Percentiles rank a stretch among this genome's conserved stretches.
Evolutionary conservation across 2,329 filamentous ascomycete genomes (phyloP).

Genomic region (Zymoseptoria brevis): DNA sequence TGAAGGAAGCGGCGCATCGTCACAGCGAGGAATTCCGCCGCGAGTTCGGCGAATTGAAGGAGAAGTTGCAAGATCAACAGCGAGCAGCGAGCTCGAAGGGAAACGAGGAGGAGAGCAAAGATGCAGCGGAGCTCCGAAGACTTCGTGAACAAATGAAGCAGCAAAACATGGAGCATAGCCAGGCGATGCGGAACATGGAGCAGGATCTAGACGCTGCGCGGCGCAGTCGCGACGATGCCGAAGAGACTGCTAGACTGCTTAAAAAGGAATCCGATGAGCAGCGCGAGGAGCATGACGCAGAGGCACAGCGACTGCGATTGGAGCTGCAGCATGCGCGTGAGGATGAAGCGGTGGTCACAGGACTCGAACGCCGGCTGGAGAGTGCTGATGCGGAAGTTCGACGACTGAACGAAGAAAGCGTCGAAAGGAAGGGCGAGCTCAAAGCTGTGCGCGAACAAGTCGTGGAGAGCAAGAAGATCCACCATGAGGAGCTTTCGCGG

Average conservation of each 20-base stretch:
- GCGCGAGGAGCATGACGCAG: constrained; percentile 14
- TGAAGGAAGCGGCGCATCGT: constrained; percentile 19
- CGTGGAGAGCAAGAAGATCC: constrained; percentile 7
- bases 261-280: constrained; percentile 21
- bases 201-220: constrained; percentile 18
- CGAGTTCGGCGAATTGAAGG: constrained; percentile 17
- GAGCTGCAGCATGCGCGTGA: constrained; percentile 16
- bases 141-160: constrained; percentile 15
- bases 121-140: constrained; percentile 15
- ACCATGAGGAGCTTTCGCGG: constrained; percentile 13
- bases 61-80: constrained; percentile 11
- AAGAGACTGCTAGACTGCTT: constrained; percentile 13
- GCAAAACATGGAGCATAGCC: constrained; percentile 9
- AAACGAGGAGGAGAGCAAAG: constrained; percentile 6
- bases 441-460: constrained; percentile 11
- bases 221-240: constrained; percentile 16
- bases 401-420: constrained; percentile 9
- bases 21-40: constrained; percentile 18
- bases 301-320: constrained; percentile 15
- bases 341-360: constrained; percentile 11
- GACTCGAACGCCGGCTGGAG: constrained; percentile 17
- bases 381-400: constrained; percentile 16
- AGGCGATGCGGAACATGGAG: constrained; percentile 13
- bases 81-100: constrained; percentile 5
- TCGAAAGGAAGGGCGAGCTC: constrained; percentile 10